Evolutionary conservation across 192 early-diverging fungal genomes (phyloP).

Genomic region (Phlyctochytrium planicorne): DNA sequence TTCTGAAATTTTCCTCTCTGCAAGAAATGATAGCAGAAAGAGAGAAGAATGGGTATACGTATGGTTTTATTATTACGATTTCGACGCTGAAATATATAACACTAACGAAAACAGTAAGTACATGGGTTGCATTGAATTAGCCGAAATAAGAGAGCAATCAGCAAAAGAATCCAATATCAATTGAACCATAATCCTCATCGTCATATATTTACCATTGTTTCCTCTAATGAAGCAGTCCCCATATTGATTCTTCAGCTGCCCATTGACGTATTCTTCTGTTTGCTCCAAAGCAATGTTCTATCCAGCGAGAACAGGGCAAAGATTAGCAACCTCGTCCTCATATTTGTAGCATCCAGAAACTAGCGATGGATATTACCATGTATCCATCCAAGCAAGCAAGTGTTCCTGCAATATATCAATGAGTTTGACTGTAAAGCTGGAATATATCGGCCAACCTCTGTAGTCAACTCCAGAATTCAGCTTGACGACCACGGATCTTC

Average conservation of each 20-base stretch:
- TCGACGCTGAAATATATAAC: too few relatives aligned
- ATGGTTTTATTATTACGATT: too few relatives aligned
- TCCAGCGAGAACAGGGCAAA: neutral
- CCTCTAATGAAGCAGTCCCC: constrained; percentile 97
- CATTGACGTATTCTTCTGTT: constrained; percentile 94
- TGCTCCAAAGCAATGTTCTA: constrained; percentile 96
- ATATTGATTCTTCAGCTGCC: constrained; percentile 88
- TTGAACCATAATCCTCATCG: neutral
- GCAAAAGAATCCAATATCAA: too few relatives aligned
- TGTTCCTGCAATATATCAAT: constrained; percentile 50
- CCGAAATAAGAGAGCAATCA: too few relatives aligned
- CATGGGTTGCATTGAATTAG: too few relatives aligned
- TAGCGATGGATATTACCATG: constrained; percentile 34
- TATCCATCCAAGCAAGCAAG: constrained; percentile 92
- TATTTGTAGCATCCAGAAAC: constrained; percentile 3
- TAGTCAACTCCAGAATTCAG: constrained; percentile 97
- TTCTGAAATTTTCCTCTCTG: too few relatives aligned
- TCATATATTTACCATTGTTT: constrained; percentile 77
- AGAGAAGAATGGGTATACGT: too few relatives aligned
- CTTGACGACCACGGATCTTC: constrained; percentile 83
- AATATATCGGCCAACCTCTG: constrained; percentile 58
- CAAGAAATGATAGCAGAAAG: too few relatives aligned
- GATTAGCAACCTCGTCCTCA: neutral
- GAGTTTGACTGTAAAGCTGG: neutral
- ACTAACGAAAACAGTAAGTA: too few relatives aligned